Evolutionary conservation across 73 alveolate genomes (phyloP).

Genomic region (Paramecium pentaurelia): DNA sequence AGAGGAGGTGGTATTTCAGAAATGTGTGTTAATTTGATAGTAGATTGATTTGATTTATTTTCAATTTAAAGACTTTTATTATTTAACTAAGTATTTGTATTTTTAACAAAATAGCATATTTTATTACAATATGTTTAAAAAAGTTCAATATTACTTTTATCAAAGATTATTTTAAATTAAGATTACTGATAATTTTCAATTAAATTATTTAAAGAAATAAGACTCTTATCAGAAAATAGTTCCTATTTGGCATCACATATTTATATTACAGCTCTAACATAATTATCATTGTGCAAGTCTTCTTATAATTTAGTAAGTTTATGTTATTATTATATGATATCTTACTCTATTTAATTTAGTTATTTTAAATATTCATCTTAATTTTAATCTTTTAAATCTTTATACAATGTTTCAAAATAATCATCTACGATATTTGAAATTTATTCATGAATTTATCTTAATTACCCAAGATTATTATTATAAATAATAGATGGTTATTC

Average conservation of each 20-base stretch:
- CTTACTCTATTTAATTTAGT: background rate
- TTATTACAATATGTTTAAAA: background rate
- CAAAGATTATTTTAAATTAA: background rate
- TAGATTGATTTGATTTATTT: background rate
- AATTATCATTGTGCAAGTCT: constrained; percentile 18
- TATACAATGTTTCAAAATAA: background rate
- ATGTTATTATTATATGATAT: background rate
- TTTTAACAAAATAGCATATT: background rate
- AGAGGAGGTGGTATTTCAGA: constrained; percentile 8
- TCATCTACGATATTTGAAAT: background rate
- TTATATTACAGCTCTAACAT: background rate
- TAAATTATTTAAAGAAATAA: background rate
- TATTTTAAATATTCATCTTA: background rate
- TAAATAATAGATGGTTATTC: background rate
- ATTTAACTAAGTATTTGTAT: background rate
- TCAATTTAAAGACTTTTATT: background rate
- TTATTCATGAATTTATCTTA: constrained; percentile 1
- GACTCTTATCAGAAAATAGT: background rate
- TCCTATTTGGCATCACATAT: background rate
- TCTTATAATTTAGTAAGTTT: constrained; percentile 4
- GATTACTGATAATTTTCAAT: background rate
- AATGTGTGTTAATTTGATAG: background rate
- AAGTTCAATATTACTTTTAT: background rate
- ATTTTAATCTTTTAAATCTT: background rate
- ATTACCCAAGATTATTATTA: background rate